Percentiles rank a stretch among this genome's conserved stretches.
Conservation (phyloP, 345 rosid genomes). For the Draba incana region DNA sequence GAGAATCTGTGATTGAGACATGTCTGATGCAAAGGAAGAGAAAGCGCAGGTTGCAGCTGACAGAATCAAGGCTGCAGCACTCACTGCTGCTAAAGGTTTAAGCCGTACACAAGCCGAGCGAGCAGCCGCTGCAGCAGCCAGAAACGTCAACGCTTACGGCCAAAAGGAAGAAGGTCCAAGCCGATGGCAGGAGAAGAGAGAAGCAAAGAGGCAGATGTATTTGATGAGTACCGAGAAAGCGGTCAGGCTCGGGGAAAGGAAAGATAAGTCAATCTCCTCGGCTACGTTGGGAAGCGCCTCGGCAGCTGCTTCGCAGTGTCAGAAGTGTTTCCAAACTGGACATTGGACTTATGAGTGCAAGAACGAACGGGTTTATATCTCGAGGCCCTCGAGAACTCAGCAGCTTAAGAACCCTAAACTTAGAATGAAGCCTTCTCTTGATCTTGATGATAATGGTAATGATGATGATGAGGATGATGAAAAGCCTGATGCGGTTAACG, state of each 20-base stretch:
- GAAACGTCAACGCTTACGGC: slow-evolving; percentile 96
- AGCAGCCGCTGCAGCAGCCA: slow-evolving; percentile 90
- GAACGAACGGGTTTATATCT: slow-evolving; percentile 89
- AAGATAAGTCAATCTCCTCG: slow-evolving; percentile 62
- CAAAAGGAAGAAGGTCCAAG: slow-evolving; percentile 99
- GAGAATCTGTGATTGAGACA: slow-evolving; percentile 30
- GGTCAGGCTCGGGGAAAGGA: slow-evolving; percentile 86
- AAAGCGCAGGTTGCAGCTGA: slow-evolving; percentile 91
- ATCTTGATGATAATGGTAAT: slow-evolving; percentile 45
- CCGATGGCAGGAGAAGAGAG: slow-evolving; percentile 98
- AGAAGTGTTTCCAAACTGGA: slow-evolving; percentile 88
- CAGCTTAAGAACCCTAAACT: slow-evolving; percentile 90
- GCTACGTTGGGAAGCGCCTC: slow-evolving; percentile 48
- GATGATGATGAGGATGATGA: slow-evolving; percentile 47
- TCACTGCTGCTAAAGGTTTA: slow-evolving; percentile 84
- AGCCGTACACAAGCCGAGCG: slow-evolving; percentile 99
- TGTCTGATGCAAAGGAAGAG: slow-evolving; percentile 91
- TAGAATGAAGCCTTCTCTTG: slow-evolving; percentile 57
- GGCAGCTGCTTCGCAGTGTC: slow-evolving; percentile 65
- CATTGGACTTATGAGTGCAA: slow-evolving; percentile 98
- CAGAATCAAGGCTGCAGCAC: slow-evolving; percentile 89
- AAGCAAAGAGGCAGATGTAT: slow-evolving; percentile 96
- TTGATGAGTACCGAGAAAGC: slow-evolving; percentile 98
- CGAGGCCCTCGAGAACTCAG: slow-evolving; percentile 91
- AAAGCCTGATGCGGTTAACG: slow-evolving; percentile 25